Percentiles rank a stretch among this genome's conserved stretches.
Conservation (phyloP, 208 protist species). For the Acanthamoeba sp. region DNA sequence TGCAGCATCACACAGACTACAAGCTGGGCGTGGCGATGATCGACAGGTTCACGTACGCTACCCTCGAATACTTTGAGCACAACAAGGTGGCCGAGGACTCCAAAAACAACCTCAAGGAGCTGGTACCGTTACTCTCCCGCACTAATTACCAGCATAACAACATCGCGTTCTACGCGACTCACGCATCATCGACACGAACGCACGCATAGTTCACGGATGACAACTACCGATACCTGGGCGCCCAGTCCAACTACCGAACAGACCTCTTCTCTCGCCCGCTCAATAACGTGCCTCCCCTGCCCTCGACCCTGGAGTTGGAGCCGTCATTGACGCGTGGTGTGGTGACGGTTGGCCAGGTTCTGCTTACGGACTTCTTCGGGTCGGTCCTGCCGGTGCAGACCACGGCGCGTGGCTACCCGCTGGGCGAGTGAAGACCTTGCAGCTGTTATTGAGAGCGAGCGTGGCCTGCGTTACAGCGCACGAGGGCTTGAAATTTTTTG, state of each 20-base stretch:
- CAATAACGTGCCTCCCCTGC: background rate
- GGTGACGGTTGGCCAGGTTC: background rate
- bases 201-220: constrained; percentile 10
- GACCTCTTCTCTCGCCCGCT: constrained; percentile 46
- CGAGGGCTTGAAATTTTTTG: no score
- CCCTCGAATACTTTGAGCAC: constrained; percentile 86
- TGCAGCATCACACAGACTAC: constrained; percentile 89
- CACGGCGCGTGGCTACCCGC: constrained; percentile 8
- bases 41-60: constrained; percentile 95
- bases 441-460: no score
- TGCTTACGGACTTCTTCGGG: constrained; percentile 70
- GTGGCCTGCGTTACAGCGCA: no score
- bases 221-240: constrained; percentile 51
- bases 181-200: no score
- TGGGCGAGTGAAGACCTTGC: background rate
- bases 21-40: constrained; percentile 92
- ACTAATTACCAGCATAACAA: no score
- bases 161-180: no score
- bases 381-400: constrained; percentile 45
- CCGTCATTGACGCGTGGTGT: background rate
- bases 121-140: no score
- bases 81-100: constrained; percentile 58
- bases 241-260: constrained; percentile 53
- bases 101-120: constrained; percentile 18
- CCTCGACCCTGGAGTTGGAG: background rate